Evolutionary conservation across 2,329 filamentous ascomycete species (phyloP).

Genomic region (Ophiostoma fasciatum): DNA sequence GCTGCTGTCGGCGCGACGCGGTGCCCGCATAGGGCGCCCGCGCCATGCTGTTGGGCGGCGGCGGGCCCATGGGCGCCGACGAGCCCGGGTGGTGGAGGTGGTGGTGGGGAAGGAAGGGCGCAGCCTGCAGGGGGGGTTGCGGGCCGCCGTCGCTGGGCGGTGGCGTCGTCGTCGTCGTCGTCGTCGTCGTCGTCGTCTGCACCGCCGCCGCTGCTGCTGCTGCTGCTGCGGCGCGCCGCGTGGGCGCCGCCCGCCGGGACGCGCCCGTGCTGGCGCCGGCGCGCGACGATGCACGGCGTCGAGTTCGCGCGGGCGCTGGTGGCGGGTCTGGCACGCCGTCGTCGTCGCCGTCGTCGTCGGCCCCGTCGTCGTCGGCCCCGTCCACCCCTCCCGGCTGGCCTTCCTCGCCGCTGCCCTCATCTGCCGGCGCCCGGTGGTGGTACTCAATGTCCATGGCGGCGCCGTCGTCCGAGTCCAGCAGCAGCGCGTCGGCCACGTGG

Average conservation of each 20-base stretch:
- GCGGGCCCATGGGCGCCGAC: slow-evolving; percentile 8
- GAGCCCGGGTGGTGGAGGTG: slow-evolving; percentile 3
- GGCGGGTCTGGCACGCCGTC: not conserved
- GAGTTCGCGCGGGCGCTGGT: no score
- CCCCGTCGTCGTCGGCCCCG: not conserved
- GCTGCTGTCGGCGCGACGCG: not conserved
- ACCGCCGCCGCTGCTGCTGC: no score
- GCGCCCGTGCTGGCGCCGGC: no score
- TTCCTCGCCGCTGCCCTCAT: slow-evolving; percentile 5
- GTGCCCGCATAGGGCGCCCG: slow-evolving; percentile 5
- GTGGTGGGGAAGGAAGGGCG: no score
- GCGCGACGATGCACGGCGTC: no score
- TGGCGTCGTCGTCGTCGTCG: slow-evolving; percentile 6
- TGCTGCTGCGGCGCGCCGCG: no score
- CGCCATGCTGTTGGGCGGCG: no score
- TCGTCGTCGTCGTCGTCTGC: slow-evolving; percentile 5
- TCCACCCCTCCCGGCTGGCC: no score
- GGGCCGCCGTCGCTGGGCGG: not conserved
- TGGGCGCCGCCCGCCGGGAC: no score
- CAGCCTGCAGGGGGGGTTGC: not conserved
- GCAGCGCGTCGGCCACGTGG: not conserved
- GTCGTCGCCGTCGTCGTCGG: slow-evolving; percentile 4
- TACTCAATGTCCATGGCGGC: slow-evolving; percentile 11
- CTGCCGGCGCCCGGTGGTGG: not conserved
- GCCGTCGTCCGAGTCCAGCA: slow-evolving; percentile 4